A percentile compares a stretch with the other conserved stretches of the same genome.
phyloP scores from a whole-genome alignment of 106 monocot genomes.

The Allium cepa region DNA sequence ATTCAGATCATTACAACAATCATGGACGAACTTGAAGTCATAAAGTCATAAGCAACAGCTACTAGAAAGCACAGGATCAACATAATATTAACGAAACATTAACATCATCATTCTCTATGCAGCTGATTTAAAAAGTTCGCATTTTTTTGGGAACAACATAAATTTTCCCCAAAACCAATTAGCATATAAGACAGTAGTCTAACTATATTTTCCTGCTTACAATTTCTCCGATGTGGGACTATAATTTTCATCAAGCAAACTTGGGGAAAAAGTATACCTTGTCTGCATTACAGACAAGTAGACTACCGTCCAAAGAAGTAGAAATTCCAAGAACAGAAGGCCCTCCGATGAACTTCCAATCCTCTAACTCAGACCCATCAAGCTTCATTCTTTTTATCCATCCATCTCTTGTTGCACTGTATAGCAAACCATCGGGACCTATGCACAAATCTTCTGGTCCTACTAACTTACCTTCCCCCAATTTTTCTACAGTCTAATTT shows the following conservation, averaged over 20 bases:
- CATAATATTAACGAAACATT: too few species aligned
- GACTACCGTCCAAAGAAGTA: constrained; percentile 20
- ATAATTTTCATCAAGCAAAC: not conserved
- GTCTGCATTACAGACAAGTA: constrained; percentile 42
- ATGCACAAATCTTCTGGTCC: constrained; percentile 48
- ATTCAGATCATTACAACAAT: too few species aligned
- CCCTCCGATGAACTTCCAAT: constrained; percentile 45
- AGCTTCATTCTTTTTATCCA: constrained; percentile 52
- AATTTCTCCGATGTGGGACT: too few species aligned
- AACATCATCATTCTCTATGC: too few species aligned
- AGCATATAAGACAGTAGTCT: too few species aligned
- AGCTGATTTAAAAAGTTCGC: too few species aligned
- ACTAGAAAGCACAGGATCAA: too few species aligned
- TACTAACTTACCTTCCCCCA: constrained; percentile 47
- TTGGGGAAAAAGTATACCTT: constrained; percentile 9
- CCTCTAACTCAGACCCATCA: constrained; percentile 41
- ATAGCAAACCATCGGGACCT: constrained; percentile 25
- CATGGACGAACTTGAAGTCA: too few species aligned
- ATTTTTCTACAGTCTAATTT: constrained; percentile 15
- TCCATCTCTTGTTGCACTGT: constrained; percentile 63
- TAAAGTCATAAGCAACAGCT: too few species aligned
- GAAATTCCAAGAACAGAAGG: constrained; percentile 36
- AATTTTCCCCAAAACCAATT: too few species aligned
- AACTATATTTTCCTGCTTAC: too few species aligned
- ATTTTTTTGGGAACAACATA: too few species aligned